Conservation (phyloP, 2,329 filamentous ascomycete genomes). For the Bipolaris sorokiniana region DNA sequence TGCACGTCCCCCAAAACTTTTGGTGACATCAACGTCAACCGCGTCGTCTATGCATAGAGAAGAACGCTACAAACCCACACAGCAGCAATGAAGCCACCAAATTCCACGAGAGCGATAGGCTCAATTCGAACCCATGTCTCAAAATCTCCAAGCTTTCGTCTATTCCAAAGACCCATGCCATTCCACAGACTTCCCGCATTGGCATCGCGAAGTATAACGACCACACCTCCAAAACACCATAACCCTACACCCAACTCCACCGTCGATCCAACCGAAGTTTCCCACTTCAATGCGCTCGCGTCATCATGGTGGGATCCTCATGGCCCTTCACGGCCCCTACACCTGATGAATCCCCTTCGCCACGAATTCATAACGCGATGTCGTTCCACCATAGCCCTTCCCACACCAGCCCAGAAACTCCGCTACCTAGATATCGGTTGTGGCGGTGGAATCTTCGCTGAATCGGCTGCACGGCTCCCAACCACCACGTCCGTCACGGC, state of each 20-base stretch:
- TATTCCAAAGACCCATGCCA: neutral
- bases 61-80: neutral
- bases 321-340: constrained; percentile 87
- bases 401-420: constrained; percentile 53
- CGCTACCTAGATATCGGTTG: constrained; percentile 91
- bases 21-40: constrained; percentile 20
- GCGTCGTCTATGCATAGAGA: neutral
- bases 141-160: neutral
- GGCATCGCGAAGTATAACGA: constrained; percentile 24
- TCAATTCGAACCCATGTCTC: constrained; percentile 12
- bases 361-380: constrained; percentile 88
- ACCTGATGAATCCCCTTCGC: constrained; percentile 97
- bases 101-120: constrained; percentile 12
- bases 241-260: constrained; percentile 33
- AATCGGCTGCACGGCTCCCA: constrained; percentile 75
- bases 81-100: constrained; percentile 21
- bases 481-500: constrained; percentile 70
- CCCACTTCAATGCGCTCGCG: constrained; percentile 92
- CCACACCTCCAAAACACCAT: constrained; percentile 22
- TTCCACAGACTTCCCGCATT: constrained; percentile 2
- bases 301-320: constrained; percentile 97
- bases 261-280: constrained; percentile 84
- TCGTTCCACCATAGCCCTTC: constrained; percentile 52
- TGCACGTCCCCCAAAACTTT: constrained; percentile 15
- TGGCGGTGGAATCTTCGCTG: constrained; percentile 95